Evolutionary conservation across 768 basidiomycete genomes (phyloP), one percentile per base, ranked within the genome.

Genomic region (Trametes coccinea): DNA sequence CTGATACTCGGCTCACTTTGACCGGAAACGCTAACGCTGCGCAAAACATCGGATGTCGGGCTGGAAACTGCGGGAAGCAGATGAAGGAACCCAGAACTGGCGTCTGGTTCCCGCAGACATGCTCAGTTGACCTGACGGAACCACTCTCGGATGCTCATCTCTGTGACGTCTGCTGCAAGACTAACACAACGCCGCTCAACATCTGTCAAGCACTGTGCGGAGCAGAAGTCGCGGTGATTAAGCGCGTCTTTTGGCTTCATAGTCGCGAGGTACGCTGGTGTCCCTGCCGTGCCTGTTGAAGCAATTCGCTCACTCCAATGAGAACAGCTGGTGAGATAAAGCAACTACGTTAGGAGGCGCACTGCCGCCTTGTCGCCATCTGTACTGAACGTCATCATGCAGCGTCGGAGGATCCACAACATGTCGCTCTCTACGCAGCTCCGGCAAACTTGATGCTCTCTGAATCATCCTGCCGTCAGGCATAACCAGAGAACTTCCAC

Each of bases 141-240:
- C 22, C 22, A 22, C 22, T 22, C 22, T 22, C 22, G 22, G 22
- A 22, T 22, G 22, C 22, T 22, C 22, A 22, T 22, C 22, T 22
- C 22, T 22, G 22, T 22, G 22, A 22, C 22, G 22, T 22, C 22
- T 22, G 22, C 22, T 22, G 22, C 22, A 22, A 22, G 22, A 22
- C 22, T 22, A 22, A 22, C 22, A 22, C 22, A 22, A 1, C 22
- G 22, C 22, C 22, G 22, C 22, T 22, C 22, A 22, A 22, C 22
- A 22, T 22, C 17, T 8, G 11, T 17, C 45, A 46, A 22, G 45
- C 22, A 5, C 34, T 37, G 27, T 49, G 48, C 17, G 53, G 53
- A 54, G 55, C 33, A 46, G 55, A 56, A 16, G 34, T 6, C 14
- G 45, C 45, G 55, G 55, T 17, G 34, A 56, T 56, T 56, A 56